A percentile compares a stretch with the other conserved stretches of the same genome.
These are phyloP conservation scores for Elaeagnus macrophylla DNA, from an alignment of 306 rosid genomes.

Conservation along the genomic window DNA sequence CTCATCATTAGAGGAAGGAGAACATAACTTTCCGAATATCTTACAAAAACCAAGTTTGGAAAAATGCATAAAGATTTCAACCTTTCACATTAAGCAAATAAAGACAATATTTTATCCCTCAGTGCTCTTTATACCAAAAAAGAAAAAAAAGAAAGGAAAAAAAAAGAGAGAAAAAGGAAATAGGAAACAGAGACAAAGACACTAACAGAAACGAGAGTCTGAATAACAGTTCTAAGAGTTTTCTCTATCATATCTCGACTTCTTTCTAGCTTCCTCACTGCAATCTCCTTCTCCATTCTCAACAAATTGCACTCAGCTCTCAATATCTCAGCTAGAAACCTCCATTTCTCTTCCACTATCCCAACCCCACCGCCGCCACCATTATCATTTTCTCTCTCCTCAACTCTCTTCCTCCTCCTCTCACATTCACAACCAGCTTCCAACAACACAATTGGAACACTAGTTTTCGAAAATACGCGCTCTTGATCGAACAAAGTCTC, in stretches of 20 bases:
- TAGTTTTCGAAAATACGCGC: constrained; percentile 21
- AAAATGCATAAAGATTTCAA: no score
- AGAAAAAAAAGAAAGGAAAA: neutral
- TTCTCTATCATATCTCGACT: constrained; percentile 43
- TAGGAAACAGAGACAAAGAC: no score
- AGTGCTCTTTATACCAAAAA: neutral
- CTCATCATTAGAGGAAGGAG: no score
- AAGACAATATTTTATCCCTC: no score
- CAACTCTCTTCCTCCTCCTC: constrained; percentile 52
- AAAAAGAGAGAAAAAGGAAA: neutral
- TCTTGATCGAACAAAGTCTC: constrained; percentile 55
- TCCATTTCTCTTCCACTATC: constrained; percentile 70
- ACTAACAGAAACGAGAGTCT: constrained; percentile 69
- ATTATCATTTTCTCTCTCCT: constrained; percentile 15
- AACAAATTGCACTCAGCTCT: constrained; percentile 86
- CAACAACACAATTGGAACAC: constrained; percentile 43
- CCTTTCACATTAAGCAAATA: no score
- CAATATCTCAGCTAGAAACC: constrained; percentile 87
- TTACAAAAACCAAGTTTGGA: no score
- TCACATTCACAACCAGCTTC: constrained; percentile 28
- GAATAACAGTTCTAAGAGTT: constrained; percentile 60
- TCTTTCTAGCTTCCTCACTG: constrained; percentile 50
- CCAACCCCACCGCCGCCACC: constrained; percentile 12
- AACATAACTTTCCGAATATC: no score
- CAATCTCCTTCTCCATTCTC: constrained; percentile 88